A percentile compares a stretch with the other conserved stretches of the same genome.
Conservation (phyloP, 768 basidiomycete genomes). For the Macrolepiota albuminosa region DNA sequence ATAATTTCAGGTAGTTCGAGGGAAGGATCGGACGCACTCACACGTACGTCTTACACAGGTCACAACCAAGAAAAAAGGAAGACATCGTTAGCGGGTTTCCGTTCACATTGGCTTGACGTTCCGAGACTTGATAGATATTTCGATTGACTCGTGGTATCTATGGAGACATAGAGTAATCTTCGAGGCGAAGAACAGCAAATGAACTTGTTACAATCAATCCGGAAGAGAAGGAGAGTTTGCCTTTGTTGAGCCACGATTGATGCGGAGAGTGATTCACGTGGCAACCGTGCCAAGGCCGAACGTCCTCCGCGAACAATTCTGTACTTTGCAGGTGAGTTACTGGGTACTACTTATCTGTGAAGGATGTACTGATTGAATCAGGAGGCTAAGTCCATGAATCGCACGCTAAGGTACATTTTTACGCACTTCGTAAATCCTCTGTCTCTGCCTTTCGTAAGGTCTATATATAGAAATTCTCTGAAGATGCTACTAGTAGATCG, state of each 20-base stretch:
- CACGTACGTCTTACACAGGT: not conserved
- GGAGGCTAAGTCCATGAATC: not conserved
- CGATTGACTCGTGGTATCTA: not conserved
- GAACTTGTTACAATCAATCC: not conserved
- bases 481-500: not conserved
- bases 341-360: not conserved
- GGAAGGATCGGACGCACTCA: not conserved
- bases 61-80: not conserved
- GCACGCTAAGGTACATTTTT: not conserved
- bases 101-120: not conserved
- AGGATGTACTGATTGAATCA: not conserved
- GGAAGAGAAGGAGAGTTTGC: slow-evolving; percentile 5
- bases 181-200: not conserved
- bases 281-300: not conserved
- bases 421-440: not conserved
- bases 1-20: not conserved
- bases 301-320: not conserved
- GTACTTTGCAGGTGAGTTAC: not conserved
- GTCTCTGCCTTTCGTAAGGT: not conserved
- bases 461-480: not conserved
- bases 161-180: not conserved
- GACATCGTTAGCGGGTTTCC: not conserved
- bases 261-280: slow-evolving; percentile 10
- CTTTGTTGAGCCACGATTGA: slow-evolving; percentile 9
- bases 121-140: not conserved